A percentile compares a stretch with the other conserved stretches of the same genome.
phyloP scores from a whole-genome alignment of 129 eudicot species.

The Flaveria sonorensis region DNA sequence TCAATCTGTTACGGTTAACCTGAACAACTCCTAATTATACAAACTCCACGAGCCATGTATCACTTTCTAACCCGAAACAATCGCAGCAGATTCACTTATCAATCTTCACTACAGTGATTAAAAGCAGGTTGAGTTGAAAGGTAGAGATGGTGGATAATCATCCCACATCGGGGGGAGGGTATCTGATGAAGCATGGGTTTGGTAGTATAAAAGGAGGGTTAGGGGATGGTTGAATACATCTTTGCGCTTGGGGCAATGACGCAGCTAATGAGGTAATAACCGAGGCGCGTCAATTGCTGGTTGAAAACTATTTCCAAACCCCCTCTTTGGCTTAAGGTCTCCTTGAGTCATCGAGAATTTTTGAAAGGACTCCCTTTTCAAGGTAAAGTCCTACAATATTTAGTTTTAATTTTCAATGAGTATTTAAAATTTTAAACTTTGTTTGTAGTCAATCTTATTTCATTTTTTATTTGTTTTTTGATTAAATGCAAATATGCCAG shows the following conservation, averaged over 20 bases:
- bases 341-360: constrained; percentile 67
- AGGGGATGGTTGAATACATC: background rate
- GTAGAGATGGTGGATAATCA: background rate
- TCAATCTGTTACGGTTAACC: no score
- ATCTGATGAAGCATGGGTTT: background rate
- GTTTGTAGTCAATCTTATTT: no score
- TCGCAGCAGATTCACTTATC: no score
- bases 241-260: constrained; percentile 99
- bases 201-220: background rate
- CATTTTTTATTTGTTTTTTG: no score
- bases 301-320: constrained; percentile 99
- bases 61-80: no score
- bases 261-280: constrained; percentile 89
- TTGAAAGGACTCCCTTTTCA: constrained; percentile 42
- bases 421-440: no score
- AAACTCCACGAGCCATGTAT: no score
- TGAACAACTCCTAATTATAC: no score
- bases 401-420: background rate
- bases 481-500: no score
- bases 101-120: no score
- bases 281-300: constrained; percentile 99
- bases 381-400: background rate
- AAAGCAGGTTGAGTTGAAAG: no score
- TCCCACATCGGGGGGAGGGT: background rate
- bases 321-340: constrained; percentile 57